Evolutionary conservation across 2,329 filamentous ascomycete genomes (phyloP).

Genomic region (Pleochaeta shiraiana): DNA sequence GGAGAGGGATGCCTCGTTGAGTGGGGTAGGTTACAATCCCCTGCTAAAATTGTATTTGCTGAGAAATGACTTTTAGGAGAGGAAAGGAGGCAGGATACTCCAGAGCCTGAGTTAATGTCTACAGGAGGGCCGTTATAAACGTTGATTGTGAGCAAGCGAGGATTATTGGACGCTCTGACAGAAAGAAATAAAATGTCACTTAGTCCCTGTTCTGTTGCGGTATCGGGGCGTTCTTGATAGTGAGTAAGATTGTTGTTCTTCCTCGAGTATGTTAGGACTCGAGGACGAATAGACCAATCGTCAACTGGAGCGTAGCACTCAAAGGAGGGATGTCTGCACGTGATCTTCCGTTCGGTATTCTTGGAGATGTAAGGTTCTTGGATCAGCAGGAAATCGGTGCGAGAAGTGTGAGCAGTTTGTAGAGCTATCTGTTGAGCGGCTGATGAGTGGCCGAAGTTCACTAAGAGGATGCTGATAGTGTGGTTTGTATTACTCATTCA

Average conservation of each 20-base stretch:
- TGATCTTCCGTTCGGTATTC: background rate
- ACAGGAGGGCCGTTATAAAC: too few species aligned
- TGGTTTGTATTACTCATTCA: background rate
- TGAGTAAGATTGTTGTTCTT: background rate
- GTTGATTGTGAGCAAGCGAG: too few species aligned
- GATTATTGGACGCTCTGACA: too few species aligned
- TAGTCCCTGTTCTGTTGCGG: too few species aligned
- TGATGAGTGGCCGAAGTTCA: background rate
- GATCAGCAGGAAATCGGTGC: constrained; percentile 2
- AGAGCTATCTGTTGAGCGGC: constrained; percentile 2
- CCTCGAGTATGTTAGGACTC: background rate
- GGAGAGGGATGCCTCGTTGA: too few species aligned
- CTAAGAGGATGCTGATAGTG: background rate
- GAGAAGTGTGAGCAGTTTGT: background rate
- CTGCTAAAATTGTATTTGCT: too few species aligned
- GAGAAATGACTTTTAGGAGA: too few species aligned
- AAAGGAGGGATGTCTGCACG: background rate
- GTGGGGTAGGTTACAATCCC: too few species aligned
- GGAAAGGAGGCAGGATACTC: too few species aligned
- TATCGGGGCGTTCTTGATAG: background rate
- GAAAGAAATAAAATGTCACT: too few species aligned
- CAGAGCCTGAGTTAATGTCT: too few species aligned
- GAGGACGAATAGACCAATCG: background rate
- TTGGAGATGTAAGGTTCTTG: constrained; percentile 1
- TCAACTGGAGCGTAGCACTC: background rate